phyloP scores from a whole-genome alignment of 208 protist species.

The Leishmania arabica region DNA sequence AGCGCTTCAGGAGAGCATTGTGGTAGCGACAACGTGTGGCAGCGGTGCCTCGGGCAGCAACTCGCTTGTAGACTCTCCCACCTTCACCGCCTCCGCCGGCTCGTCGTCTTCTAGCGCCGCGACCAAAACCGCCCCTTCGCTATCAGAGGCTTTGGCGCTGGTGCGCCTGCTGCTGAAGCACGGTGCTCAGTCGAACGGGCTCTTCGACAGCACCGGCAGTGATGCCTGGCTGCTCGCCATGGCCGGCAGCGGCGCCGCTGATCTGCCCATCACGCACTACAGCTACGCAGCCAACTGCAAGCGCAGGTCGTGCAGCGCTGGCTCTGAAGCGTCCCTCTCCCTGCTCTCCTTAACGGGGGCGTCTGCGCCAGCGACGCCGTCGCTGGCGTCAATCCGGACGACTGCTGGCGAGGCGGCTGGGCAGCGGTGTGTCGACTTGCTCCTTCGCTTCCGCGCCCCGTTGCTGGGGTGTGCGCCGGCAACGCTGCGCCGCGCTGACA shows the following conservation, averaged over 20 bases:
- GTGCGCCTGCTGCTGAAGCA: conserved; percentile 44
- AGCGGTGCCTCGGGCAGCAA: background rate
- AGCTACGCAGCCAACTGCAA: background rate
- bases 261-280: conserved; percentile 1
- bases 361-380: background rate
- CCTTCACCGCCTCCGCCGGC: background rate
- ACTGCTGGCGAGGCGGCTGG: conserved; percentile 7
- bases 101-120: background rate
- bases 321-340: background rate
- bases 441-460: conserved; percentile 20
- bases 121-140: background rate
- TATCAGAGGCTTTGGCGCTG: conserved; percentile 20
- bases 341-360: background rate
- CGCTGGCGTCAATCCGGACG: background rate
- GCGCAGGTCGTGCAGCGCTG: background rate
- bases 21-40: conserved; percentile 1
- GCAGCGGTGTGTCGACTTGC: conserved; percentile 19
- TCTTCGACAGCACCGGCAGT: conserved; percentile 59
- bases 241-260: conserved; percentile 17
- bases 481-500: background rate
- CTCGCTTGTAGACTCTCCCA: background rate
- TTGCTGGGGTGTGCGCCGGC: conserved; percentile 14
- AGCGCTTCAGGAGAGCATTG: conserved; percentile 65
- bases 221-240: conserved; percentile 80
- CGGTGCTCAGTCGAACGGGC: conserved; percentile 60